Percentiles rank a stretch among this genome's conserved stretches.
phyloP scores from a whole-genome alignment of 2,329 filamentous ascomycete genomes.

The Claviceps sp. region DNA sequence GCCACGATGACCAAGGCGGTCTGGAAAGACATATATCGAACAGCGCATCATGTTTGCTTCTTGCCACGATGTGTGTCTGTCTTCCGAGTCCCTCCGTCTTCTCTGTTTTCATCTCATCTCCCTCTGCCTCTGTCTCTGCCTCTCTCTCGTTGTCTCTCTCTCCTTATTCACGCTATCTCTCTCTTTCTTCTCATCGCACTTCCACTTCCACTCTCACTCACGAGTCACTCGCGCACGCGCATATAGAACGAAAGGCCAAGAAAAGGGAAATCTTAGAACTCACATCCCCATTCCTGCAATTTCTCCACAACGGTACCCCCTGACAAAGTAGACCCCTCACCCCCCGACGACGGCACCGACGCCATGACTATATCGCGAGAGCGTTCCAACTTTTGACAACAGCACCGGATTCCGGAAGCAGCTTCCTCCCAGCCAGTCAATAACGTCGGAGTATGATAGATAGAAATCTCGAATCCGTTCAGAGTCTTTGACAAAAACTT shows the following conservation, averaged over 20 bases:
- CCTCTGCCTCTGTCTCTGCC: background rate
- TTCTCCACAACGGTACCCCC: slow-evolving; percentile 20
- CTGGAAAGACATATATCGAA: background rate
- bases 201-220: too few relatives aligned
- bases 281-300: slow-evolving; percentile 37
- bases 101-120: background rate
- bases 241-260: background rate
- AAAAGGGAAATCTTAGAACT: slow-evolving; percentile 15
- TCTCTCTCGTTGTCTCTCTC: too few relatives aligned
- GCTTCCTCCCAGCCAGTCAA: background rate
- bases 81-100: too few relatives aligned
- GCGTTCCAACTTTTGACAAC: too few relatives aligned
- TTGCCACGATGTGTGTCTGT: too few relatives aligned
- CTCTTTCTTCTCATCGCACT: too few relatives aligned
- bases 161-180: too few relatives aligned
- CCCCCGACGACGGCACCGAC: background rate
- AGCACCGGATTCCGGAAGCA: background rate
- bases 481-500: too few relatives aligned
- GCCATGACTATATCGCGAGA: background rate
- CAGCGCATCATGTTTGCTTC: too few relatives aligned
- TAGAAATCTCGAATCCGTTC: too few relatives aligned
- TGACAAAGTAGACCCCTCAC: slow-evolving; percentile 10
- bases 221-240: too few relatives aligned
- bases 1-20: background rate
- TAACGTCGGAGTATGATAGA: background rate